Conservation (phyloP, 2,329 filamentous ascomycete genomes). For the Monosporascus sp. region DNA sequence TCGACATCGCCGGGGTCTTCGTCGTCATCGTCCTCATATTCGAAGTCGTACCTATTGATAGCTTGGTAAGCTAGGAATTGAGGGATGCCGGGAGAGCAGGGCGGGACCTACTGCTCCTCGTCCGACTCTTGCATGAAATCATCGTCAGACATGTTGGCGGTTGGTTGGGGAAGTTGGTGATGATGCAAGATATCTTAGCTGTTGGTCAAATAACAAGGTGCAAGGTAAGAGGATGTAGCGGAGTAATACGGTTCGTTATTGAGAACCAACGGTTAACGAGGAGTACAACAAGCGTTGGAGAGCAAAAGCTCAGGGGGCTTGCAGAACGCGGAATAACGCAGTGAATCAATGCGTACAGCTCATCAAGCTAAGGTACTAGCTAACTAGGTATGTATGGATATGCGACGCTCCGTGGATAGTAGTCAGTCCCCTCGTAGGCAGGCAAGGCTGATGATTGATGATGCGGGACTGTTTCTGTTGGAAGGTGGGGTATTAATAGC, state of each 20-base stretch:
- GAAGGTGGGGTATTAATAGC: neutral
- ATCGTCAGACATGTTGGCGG: constrained; percentile 68
- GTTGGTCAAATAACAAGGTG: neutral
- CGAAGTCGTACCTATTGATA: constrained; percentile 74
- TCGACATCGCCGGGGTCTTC: constrained; percentile 84
- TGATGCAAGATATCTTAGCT: neutral
- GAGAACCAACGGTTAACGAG: too few relatives aligned
- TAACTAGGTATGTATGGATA: too few relatives aligned
- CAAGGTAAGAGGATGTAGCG: too few relatives aligned
- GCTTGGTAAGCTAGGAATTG: neutral
- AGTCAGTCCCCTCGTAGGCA: neutral
- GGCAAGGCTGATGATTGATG: neutral
- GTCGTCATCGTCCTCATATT: constrained; percentile 91
- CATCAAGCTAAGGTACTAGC: too few relatives aligned
- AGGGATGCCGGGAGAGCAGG: neutral
- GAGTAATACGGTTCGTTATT: too few relatives aligned
- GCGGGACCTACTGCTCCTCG: constrained; percentile 63
- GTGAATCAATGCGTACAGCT: neutral
- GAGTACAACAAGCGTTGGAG: too few relatives aligned
- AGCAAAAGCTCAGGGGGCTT: too few relatives aligned
- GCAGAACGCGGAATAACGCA: neutral
- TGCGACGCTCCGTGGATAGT: too few relatives aligned
- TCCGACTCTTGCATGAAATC: constrained; percentile 94
- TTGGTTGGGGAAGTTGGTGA: neutral
- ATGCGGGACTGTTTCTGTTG: neutral